Evolutionary conservation across 176 grass and related monocot genomes (phyloP).

Genomic region (Ensete glaucum): DNA sequence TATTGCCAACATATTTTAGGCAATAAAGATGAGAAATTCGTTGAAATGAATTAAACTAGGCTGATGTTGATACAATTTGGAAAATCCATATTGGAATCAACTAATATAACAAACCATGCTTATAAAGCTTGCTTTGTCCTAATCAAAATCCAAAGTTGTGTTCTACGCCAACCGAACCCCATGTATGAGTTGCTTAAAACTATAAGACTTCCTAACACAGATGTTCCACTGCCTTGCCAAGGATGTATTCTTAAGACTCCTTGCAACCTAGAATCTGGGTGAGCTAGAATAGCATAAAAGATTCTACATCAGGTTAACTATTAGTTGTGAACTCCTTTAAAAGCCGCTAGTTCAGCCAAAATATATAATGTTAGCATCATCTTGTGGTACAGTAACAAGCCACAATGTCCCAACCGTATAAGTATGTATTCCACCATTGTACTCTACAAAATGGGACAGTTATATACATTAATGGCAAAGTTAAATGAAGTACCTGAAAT

Average conservation of each 20-base stretch:
- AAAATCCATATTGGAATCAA: too few relatives aligned
- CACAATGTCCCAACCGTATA: not conserved
- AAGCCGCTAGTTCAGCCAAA: not conserved
- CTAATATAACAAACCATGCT: too few relatives aligned
- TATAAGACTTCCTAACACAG: too few relatives aligned
- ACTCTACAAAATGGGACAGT: not conserved
- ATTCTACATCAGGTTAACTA: not conserved
- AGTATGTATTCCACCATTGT: not conserved
- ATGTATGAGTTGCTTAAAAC: too few relatives aligned
- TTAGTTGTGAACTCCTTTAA: not conserved
- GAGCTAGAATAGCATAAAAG: not conserved
- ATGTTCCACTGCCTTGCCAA: not conserved
- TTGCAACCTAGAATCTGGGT: not conserved
- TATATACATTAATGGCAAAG: not conserved
- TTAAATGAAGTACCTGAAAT: slow-evolving; percentile 40
- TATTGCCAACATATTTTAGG: too few relatives aligned
- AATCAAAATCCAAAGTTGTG: too few relatives aligned
- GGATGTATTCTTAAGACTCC: not conserved
- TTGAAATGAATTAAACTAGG: too few relatives aligned
- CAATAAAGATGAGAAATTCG: too few relatives aligned
- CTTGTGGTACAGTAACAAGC: not conserved
- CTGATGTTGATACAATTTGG: too few relatives aligned
- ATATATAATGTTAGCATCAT: not conserved
- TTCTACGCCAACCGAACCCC: too few relatives aligned
- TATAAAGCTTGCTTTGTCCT: too few relatives aligned